Conservation (phyloP, 371 early-diverging fungal species). For the Nosema granulosis region DNA sequence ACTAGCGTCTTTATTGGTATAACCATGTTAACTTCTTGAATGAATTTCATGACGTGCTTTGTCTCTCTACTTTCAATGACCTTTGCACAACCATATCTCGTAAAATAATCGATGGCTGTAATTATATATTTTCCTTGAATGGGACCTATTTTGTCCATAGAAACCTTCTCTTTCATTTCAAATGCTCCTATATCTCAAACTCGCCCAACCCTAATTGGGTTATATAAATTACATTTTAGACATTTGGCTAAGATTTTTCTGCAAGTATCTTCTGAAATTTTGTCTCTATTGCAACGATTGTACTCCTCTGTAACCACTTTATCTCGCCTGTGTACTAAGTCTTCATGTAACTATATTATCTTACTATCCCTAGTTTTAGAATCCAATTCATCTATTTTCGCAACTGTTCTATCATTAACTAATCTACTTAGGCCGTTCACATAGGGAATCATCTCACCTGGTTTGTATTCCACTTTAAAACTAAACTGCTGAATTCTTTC, state of each 20-base stretch:
- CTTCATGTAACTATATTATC: neutral
- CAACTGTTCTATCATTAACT: too few species aligned
- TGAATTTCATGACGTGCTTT: neutral
- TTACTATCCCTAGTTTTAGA: neutral
- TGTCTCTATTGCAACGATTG: too few species aligned
- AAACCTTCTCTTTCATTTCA: neutral
- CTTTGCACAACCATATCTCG: neutral
- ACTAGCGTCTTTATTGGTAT: neutral
- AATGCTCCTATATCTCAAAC: too few species aligned
- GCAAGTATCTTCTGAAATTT: too few species aligned
- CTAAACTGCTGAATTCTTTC: constrained; percentile 29
- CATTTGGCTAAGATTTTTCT: too few species aligned
- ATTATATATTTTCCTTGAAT: neutral
- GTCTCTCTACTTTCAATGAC: neutral
- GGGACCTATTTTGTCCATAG: constrained; percentile 6
- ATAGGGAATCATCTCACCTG: too few species aligned
- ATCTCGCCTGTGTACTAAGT: constrained; percentile 1
- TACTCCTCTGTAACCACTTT: too few species aligned
- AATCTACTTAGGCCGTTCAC: too few species aligned
- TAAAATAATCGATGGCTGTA: constrained; percentile 14
- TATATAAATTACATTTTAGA: too few species aligned
- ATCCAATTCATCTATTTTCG: too few species aligned
- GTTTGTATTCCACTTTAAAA: constrained; percentile 39
- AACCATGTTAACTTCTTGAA: neutral
- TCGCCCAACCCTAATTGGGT: too few species aligned